A percentile compares a stretch with the other conserved stretches of the same genome.
These are phyloP conservation scores for Wickerhamomyces ciferrii DNA, from an alignment of 805 yeast genomes.

Conservation along the genomic window DNA sequence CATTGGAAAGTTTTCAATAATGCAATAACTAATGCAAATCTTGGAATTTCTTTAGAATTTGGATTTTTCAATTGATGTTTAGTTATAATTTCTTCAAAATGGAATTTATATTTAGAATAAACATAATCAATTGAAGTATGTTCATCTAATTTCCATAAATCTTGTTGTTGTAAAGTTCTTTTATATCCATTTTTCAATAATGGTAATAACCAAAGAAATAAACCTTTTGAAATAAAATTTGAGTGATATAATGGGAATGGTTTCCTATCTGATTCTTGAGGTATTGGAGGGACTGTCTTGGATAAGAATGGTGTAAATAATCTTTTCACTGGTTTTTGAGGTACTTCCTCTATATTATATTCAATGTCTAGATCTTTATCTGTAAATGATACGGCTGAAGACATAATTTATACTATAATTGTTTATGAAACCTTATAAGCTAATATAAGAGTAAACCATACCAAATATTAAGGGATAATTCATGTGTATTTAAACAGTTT, in stretches of 20 bases:
- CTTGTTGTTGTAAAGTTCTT: constrained; percentile 59
- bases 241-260: constrained; percentile 35
- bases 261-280: constrained; percentile 40
- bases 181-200: constrained; percentile 60
- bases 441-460: no score
- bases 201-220: constrained; percentile 65
- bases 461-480: no score
- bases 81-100: constrained; percentile 24
- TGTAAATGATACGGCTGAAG: neutral
- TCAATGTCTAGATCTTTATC: neutral
- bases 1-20: constrained; percentile 38
- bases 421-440: no score
- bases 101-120: constrained; percentile 27
- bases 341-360: neutral
- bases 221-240: constrained; percentile 32
- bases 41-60: constrained; percentile 25
- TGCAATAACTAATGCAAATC: constrained; percentile 36
- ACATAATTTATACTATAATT: no score
- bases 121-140: constrained; percentile 32
- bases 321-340: constrained; percentile 10
- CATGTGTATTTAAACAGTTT: no score
- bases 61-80: constrained; percentile 26
- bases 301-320: constrained; percentile 23
- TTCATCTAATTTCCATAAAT: constrained; percentile 42
- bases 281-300: constrained; percentile 40